Conservation (phyloP, 1,139 yeast genomes). For the Candida glucosophila region DNA sequence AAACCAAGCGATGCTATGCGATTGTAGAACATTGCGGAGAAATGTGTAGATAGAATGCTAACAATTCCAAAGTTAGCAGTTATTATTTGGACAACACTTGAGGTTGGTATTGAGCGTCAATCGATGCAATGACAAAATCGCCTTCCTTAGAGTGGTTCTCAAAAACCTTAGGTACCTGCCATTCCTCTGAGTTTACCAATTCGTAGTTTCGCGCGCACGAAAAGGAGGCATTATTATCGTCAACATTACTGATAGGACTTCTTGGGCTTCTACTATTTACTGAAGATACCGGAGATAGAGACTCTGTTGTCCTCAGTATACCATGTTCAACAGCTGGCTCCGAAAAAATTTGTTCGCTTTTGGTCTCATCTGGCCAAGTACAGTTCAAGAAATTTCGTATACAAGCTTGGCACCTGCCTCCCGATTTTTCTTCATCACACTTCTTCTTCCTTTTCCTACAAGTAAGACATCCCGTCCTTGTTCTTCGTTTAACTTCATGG, state of each 20-base stretch:
- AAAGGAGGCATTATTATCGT: too few species aligned
- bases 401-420: slow-evolving; percentile 42
- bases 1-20: too few species aligned
- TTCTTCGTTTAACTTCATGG: slow-evolving; percentile 18
- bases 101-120: slow-evolving; percentile 15
- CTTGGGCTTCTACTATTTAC: too few species aligned
- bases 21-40: too few species aligned
- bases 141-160: slow-evolving; percentile 4
- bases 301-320: too few species aligned
- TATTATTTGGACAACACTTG: too few species aligned
- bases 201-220: too few species aligned
- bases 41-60: too few species aligned
- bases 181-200: not conserved
- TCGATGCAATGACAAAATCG: slow-evolving; percentile 19
- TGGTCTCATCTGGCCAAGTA: slow-evolving; percentile 27
- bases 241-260: too few species aligned
- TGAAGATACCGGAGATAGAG: too few species aligned
- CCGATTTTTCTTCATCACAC: slow-evolving; percentile 35
- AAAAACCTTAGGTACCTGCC: not conserved
- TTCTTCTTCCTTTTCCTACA: slow-evolving; percentile 40
- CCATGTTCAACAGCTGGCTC: not conserved
- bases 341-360: not conserved
- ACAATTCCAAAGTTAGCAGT: too few species aligned
- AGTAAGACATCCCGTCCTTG: slow-evolving; percentile 37
- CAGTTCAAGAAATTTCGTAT: slow-evolving; percentile 40